Percentiles rank a stretch among this genome's conserved stretches.
phyloP scores from a whole-genome alignment of 192 early-diverging fungal genomes.

The Oehlia diaphana region DNA sequence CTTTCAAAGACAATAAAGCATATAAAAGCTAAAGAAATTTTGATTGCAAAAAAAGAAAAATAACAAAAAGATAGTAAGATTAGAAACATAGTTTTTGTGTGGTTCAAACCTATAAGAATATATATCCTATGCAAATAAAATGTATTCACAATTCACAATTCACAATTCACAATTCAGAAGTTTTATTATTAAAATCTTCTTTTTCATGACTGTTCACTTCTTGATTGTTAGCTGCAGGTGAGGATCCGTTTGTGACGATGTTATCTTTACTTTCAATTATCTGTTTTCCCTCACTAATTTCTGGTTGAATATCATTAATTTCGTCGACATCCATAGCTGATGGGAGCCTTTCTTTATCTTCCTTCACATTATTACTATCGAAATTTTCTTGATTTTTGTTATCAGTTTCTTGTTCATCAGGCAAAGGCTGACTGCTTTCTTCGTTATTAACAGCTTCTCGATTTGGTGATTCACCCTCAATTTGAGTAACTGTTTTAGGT shows the following conservation, averaged over 20 bases:
- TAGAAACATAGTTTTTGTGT: background rate
- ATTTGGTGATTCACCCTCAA: background rate
- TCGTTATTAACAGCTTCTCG: background rate
- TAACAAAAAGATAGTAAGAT: background rate
- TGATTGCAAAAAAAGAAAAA: background rate
- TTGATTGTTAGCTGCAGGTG: conserved; percentile 1
- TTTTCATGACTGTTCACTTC: conserved; percentile 2
- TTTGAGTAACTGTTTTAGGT: background rate
- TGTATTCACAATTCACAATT: background rate
- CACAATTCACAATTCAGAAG: background rate
- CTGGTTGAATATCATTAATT: background rate
- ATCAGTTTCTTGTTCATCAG: background rate
- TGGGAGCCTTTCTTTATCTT: background rate
- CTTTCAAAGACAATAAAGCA: background rate
- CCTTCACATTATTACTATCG: background rate
- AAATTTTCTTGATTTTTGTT: background rate
- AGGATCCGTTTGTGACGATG: background rate
- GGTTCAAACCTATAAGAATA: background rate
- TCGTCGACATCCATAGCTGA: background rate
- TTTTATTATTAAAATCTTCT: background rate
- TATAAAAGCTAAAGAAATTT: conserved; percentile 1
- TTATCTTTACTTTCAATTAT: background rate
- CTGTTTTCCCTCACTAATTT: background rate
- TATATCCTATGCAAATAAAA: background rate
- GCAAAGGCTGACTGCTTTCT: background rate